phyloP scores from a whole-genome alignment of 1,284 basidiomycete species.

The Thecaphora thlaspeos region DNA sequence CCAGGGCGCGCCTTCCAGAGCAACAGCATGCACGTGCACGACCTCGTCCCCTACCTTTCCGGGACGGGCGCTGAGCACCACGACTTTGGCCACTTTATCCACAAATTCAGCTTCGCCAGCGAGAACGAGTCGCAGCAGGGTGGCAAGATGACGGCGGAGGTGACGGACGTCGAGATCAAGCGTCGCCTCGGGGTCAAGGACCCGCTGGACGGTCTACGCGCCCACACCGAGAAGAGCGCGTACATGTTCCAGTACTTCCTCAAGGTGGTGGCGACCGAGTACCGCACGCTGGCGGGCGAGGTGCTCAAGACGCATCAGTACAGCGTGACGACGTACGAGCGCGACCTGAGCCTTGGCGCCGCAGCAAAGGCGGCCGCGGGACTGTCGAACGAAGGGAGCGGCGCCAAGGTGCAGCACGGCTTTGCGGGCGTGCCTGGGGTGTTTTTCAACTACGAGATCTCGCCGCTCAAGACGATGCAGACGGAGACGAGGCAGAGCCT shows the following conservation, averaged over 20 bases:
- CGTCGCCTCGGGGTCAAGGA: conserved; percentile 74
- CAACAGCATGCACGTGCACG: conserved; percentile 78
- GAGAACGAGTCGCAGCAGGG: conserved; percentile 39
- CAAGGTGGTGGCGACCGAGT: conserved; percentile 63
- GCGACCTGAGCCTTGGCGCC: conserved; percentile 64
- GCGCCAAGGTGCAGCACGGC: conserved; percentile 70
- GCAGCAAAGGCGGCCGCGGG: conserved; percentile 22
- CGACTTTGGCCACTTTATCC: conserved; percentile 88
- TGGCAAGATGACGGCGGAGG: conserved; percentile 1
- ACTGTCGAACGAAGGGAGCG: conserved; percentile 44
- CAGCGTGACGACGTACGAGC: conserved; percentile 91
- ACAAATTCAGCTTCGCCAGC: conserved; percentile 71
- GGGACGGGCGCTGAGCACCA: conserved; percentile 50
- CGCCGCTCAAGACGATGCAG: conserved; percentile 50
- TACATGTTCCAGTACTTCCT: conserved; percentile 73
- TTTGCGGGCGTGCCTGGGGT: conserved; percentile 65
- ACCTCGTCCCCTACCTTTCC: conserved; percentile 87
- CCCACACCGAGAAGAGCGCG: conserved; percentile 62
- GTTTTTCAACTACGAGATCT: conserved; percentile 74
- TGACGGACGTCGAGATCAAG: conserved; percentile 59
- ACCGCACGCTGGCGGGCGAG: conserved; percentile 33
- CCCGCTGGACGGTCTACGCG: conserved; percentile 74
- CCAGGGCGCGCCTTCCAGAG: conserved; percentile 91
- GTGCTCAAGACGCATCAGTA: conserved; percentile 80
- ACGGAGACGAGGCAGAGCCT: conserved; percentile 76